Base-by-base conservation (phyloP, 2,329 filamentous ascomycete species). In the Neodidymelliopsis sp. region DNA sequence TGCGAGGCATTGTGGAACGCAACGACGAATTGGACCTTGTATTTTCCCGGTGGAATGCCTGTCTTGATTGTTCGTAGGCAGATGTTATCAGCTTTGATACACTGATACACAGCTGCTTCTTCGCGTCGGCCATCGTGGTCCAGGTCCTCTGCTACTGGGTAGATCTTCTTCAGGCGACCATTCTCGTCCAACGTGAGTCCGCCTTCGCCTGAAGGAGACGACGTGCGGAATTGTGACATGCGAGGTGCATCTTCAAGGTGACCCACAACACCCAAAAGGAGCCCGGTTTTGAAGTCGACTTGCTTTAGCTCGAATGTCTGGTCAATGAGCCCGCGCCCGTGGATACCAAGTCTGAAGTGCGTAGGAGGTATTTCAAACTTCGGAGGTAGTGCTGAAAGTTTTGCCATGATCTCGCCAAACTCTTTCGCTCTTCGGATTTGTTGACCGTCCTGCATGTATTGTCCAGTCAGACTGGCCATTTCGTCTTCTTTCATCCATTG, bases 401-500 rank as follows among this genome's bases (percentile, higher is more conserved):
- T 72, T 1, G 69, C 67, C 63, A 74, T 65, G 11, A 70, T 54
- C 36, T 68, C 62, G 15, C 67, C 67, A n/a, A 74, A 63, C 16
- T 69, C 49, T 8, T 54, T 53, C 1, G 71, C 67, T 2, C 46
- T 43, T 1, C 62, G 57, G 2, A 70, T 48, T 45, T 74, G 72
- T 18, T 66, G 60, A 2, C 62, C 62, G 33, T 74, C 71, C 28
- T 60, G 56, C 72, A 74, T 73, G 54, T 74, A 74, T 44, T 72
- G 69, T 48, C 72, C 66, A 1, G 71, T 74, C 12, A 74, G 53
- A 3, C 62, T 57, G n/a, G 68, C 70, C 70, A 74, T 74, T 51
- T 74, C 69, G 42, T 73, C 71, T 57, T 73, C 69, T 37, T 69
- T 69, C 70, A 74, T 74, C 70, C 71, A 74, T 49, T 74, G 69